These are phyloP conservation scores for Plantago ovata DNA, from an alignment of 257 asterid species.

Conservation along the genomic window DNA sequence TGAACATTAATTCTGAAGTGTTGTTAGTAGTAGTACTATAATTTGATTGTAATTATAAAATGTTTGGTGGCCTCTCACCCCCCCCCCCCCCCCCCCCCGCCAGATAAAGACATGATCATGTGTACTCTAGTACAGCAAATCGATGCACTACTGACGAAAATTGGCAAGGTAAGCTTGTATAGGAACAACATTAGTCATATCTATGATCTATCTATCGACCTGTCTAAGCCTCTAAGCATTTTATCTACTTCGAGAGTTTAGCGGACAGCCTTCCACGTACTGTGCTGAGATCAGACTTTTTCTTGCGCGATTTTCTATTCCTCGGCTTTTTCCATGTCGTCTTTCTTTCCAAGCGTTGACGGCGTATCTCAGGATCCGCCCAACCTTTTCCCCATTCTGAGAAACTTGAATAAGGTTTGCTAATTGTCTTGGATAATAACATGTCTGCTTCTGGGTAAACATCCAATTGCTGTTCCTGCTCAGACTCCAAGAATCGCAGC, in stretches of 20 bases:
- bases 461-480: slow-evolving; percentile 32
- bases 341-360: slow-evolving; percentile 49
- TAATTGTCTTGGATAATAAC: slow-evolving; percentile 38
- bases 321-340: slow-evolving; percentile 31
- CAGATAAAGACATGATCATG: no score
- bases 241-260: slow-evolving; percentile 40
- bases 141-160: no score
- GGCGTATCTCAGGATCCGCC: slow-evolving; percentile 82
- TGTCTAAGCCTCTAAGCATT: no score
- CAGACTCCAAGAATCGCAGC: slow-evolving; percentile 39
- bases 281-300: slow-evolving; percentile 33
- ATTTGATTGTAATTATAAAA: no score
- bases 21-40: no score
- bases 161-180: no score
- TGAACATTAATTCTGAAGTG: no score
- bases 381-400: slow-evolving; percentile 85
- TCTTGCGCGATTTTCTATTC: slow-evolving; percentile 32
- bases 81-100: no score
- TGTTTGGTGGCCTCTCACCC: no score
- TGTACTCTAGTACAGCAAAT: no score
- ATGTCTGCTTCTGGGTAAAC: slow-evolving; percentile 76
- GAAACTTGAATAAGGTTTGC: slow-evolving; percentile 52
- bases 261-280: slow-evolving; percentile 71
- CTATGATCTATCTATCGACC: no score
- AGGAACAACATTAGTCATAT: no score